Conservation (phyloP, 495 filamentous ascomycete genomes). For the Talaromyces proteolyticus region DNA sequence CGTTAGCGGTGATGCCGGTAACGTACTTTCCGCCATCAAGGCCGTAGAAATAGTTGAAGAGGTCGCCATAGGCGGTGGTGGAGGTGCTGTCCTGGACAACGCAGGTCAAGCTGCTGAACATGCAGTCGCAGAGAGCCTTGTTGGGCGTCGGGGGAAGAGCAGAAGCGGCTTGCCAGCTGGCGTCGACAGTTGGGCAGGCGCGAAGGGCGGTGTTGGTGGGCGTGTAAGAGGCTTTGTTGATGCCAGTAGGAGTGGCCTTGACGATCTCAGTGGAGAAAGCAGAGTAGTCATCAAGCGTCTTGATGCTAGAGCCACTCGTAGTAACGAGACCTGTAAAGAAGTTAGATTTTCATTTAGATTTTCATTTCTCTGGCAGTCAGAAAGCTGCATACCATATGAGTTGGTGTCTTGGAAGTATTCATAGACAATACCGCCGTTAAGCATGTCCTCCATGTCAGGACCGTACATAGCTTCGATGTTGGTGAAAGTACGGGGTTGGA, state of each 20-base stretch:
- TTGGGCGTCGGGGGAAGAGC: conserved; percentile 79
- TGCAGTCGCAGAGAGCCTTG: conserved; percentile 69
- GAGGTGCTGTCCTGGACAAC: conserved; percentile 46
- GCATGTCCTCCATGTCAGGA: conserved; percentile 71
- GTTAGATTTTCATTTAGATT: no score
- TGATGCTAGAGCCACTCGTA: conserved; percentile 51
- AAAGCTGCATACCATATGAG: conserved; percentile 62
- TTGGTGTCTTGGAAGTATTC: conserved; percentile 95
- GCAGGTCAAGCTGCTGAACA: conserved; percentile 66
- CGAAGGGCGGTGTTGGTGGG: conserved; percentile 70
- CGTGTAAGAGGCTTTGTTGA: conserved; percentile 60
- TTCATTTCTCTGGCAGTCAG: neutral
- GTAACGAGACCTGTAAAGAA: conserved; percentile 56
- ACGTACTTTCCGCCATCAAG: conserved; percentile 45
- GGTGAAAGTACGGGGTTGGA: conserved; percentile 69
- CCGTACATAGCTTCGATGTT: conserved; percentile 85
- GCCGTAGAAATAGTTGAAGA: conserved; percentile 75
- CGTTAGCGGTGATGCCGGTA: conserved; percentile 63
- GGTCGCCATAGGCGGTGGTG: conserved; percentile 47
- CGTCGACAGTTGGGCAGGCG: conserved; percentile 61
- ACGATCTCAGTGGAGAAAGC: conserved; percentile 67
- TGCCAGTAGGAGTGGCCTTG: conserved; percentile 57
- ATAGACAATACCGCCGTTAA: conserved; percentile 94
- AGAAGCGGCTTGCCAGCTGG: conserved; percentile 63
- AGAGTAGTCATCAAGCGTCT: conserved; percentile 66